phyloP scores from a whole-genome alignment of 768 basidiomycete species.

The Mycena vulgaris region DNA sequence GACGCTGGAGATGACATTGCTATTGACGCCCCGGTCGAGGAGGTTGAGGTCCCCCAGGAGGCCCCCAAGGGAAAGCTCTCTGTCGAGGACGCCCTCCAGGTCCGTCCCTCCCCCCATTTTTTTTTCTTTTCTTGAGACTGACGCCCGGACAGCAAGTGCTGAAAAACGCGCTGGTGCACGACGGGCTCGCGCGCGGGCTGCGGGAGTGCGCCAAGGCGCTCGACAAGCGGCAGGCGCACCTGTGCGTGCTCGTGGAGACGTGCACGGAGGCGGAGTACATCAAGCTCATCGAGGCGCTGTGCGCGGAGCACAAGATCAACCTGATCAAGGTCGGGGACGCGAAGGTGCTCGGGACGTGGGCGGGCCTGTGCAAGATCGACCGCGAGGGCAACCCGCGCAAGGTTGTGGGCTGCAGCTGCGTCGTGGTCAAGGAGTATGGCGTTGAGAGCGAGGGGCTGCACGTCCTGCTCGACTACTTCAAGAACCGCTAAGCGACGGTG shows the following conservation, averaged over 20 bases:
- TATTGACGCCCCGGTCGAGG: conserved; percentile 77
- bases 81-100: conserved; percentile 96
- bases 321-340: conserved; percentile 99
- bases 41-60: conserved; percentile 88
- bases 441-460: conserved; percentile 95
- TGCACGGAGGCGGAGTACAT: conserved; percentile 99
- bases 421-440: conserved; percentile 99
- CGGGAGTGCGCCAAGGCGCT: conserved; percentile 98
- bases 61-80: conserved; percentile 96
- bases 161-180: conserved; percentile 98
- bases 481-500: conserved; percentile 75
- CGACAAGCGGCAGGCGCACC: conserved; percentile 98
- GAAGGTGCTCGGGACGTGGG: conserved; percentile 98
- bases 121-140: neutral
- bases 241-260: conserved; percentile 99
- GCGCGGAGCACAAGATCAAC: conserved; percentile 99
- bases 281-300: conserved; percentile 99
- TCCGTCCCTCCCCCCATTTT: conserved; percentile 45
- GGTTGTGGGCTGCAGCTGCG: conserved; percentile 93
- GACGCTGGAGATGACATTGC: conserved; percentile 97
- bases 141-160: conserved; percentile 84
- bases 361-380: conserved; percentile 99
- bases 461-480: conserved; percentile 96
- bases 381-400: conserved; percentile 98
- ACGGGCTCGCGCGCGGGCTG: conserved; percentile 97